Conservation (phyloP, 148 eudicot species). For the Vaccinium macrocarpon region DNA sequence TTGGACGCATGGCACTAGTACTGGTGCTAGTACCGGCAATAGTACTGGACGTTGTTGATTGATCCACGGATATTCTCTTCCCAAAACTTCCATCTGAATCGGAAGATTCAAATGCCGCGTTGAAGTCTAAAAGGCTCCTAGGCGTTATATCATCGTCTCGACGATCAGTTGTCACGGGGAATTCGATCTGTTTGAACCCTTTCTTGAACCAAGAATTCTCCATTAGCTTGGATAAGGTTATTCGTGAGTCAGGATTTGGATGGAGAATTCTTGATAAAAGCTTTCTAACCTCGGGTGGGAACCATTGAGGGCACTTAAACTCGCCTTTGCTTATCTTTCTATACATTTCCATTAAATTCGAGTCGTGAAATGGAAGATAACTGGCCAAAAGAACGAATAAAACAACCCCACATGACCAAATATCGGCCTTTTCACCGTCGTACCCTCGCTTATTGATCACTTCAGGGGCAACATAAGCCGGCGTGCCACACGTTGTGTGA, state of each 20-base stretch:
- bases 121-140: constrained; percentile 40
- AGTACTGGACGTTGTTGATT: background rate
- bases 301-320: constrained; percentile 65
- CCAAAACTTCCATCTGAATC: background rate
- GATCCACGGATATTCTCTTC: background rate
- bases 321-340: constrained; percentile 61
- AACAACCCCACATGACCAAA: constrained; percentile 86
- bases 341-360: constrained; percentile 68
- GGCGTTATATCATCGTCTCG: constrained; percentile 30
- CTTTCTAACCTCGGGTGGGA: constrained; percentile 58
- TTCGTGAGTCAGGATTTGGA: constrained; percentile 55
- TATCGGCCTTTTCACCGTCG: constrained; percentile 76
- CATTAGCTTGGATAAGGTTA: constrained; percentile 48
- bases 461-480: constrained; percentile 88
- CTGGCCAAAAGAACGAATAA: constrained; percentile 71
- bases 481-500: constrained; percentile 91
- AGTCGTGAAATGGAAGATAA: constrained; percentile 62
- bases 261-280: constrained; percentile 56
- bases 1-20: constrained; percentile 30
- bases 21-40: too few species aligned
- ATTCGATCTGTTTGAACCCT: constrained; percentile 37
- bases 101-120: background rate
- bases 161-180: background rate
- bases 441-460: constrained; percentile 66
- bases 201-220: constrained; percentile 60